phyloP scores from a whole-genome alignment of 495 filamentous ascomycete genomes.

The Aspergillus sclerotiicarbonarius region DNA sequence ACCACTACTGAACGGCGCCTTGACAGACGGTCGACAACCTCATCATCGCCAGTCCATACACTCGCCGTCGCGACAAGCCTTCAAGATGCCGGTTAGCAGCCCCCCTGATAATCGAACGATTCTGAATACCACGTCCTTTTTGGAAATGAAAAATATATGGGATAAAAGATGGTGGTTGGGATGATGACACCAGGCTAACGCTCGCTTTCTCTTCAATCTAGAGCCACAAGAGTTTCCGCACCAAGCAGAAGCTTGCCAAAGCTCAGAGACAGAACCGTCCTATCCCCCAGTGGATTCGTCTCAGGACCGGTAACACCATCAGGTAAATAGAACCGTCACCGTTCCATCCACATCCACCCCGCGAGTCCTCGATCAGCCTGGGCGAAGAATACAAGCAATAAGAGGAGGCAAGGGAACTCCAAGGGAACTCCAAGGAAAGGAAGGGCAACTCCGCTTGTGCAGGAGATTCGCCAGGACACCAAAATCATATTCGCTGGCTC shows the following conservation, averaged over 20 bases:
- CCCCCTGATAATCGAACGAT: neutral
- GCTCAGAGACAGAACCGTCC: slow-evolving; percentile 99
- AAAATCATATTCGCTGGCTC: no score
- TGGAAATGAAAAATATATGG: neutral
- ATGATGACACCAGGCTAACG: slow-evolving; percentile 21
- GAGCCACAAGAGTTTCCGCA: slow-evolving; percentile 99
- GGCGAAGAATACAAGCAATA: neutral
- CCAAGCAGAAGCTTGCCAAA: slow-evolving; percentile 99
- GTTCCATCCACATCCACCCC: neutral
- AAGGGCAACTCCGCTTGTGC: no score
- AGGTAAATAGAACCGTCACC: slow-evolving; percentile 60
- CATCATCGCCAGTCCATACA: slow-evolving; percentile 38
- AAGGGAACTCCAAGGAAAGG: no score
- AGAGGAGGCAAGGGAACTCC: neutral
- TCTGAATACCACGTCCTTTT: neutral
- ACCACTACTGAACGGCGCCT: slow-evolving; percentile 23
- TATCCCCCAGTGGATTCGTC: slow-evolving; percentile 98
- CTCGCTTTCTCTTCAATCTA: slow-evolving; percentile 35
- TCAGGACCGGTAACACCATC: slow-evolving; percentile 98
- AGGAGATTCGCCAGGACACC: neutral
- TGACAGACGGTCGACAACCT: slow-evolving; percentile 41
- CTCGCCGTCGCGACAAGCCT: slow-evolving; percentile 52
- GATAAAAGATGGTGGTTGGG: neutral
- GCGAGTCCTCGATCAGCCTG: slow-evolving; percentile 8
- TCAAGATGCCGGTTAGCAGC: slow-evolving; percentile 81